Percentiles rank a stretch among this genome's conserved stretches.
phyloP scores from a whole-genome alignment of 1,284 basidiomycete genomes.

The Cronartium ribicola region DNA sequence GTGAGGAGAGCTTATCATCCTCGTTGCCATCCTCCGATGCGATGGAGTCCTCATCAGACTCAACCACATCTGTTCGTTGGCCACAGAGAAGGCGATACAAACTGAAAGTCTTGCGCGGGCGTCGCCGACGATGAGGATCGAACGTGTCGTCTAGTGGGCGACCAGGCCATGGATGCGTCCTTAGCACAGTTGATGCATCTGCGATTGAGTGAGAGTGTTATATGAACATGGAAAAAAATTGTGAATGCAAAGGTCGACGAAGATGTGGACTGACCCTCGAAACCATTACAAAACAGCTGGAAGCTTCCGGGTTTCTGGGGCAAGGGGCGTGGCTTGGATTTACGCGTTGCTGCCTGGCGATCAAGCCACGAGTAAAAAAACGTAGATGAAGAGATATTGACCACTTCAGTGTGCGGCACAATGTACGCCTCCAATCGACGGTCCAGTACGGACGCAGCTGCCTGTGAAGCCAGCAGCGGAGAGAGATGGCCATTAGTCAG shows the following conservation, averaged over 20 bases:
- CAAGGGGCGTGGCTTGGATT: conserved; percentile 56
- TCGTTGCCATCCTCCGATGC: conserved; percentile 59
- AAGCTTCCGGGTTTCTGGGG: conserved; percentile 84
- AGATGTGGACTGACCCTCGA: conserved; percentile 58
- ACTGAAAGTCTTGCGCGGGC: conserved; percentile 42
- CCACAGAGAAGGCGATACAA: conserved; percentile 62
- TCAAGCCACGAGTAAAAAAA: conserved; percentile 89
- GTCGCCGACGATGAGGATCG: conserved; percentile 60
- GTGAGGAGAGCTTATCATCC: conserved; percentile 48
- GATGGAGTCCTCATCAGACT: conserved; percentile 63
- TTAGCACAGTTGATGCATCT: conserved; percentile 82
- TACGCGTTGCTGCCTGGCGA: conserved; percentile 58
- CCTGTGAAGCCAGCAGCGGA: conserved; percentile 58
- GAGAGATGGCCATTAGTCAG: neutral
- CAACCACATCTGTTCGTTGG: conserved; percentile 67
- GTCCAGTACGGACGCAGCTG: conserved; percentile 80
- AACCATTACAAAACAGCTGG: conserved; percentile 82
- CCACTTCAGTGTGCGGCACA: conserved; percentile 78
- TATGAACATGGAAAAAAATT: neutral
- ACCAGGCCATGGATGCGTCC: conserved; percentile 80
- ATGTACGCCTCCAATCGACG: conserved; percentile 68
- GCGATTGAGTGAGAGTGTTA: conserved; percentile 8
- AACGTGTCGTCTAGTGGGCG: conserved; percentile 74
- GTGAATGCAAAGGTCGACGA: neutral
- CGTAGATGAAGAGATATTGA: conserved; percentile 73